A percentile compares a stretch with the other conserved stretches of the same genome.
Conservation (phyloP, 2,329 filamentous ascomycete genomes). For the Fusarium robinianum region DNA sequence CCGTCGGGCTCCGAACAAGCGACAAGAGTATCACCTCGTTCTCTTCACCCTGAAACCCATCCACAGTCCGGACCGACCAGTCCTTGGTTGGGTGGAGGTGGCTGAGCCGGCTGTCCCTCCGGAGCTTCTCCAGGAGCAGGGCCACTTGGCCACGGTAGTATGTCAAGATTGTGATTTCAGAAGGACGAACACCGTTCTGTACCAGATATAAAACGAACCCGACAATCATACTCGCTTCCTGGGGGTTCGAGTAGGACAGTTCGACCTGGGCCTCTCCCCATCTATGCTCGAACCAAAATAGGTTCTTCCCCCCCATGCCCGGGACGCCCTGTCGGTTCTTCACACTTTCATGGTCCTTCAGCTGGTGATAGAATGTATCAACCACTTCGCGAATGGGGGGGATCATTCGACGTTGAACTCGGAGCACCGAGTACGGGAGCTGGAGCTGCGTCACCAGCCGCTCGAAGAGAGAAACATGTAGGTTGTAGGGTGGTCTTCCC, state of each 20-base stretch:
- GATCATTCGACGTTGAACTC: slow-evolving; percentile 66
- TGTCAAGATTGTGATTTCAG: slow-evolving; percentile 77
- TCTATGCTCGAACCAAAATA: slow-evolving; percentile 53
- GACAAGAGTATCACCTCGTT: slow-evolving; percentile 84
- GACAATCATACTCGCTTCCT: slow-evolving; percentile 77
- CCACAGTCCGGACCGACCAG: slow-evolving; percentile 75
- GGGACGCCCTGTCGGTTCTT: slow-evolving; percentile 44
- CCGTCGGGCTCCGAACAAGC: slow-evolving; percentile 74
- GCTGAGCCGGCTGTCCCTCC: slow-evolving; percentile 36
- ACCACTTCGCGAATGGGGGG: slow-evolving; percentile 51
- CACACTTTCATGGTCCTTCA: slow-evolving; percentile 52
- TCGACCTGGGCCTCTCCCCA: slow-evolving; percentile 66
- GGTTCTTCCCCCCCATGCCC: slow-evolving; percentile 47
- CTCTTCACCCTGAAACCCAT: slow-evolving; percentile 90
- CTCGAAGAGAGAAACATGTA: slow-evolving; percentile 80
- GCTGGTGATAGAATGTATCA: slow-evolving; percentile 51
- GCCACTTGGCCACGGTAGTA: slow-evolving; percentile 88
- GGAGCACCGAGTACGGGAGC: slow-evolving; percentile 67
- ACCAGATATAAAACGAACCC: slow-evolving; percentile 73
- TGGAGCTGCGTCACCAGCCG: slow-evolving; percentile 70
- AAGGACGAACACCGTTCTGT: slow-evolving; percentile 63
- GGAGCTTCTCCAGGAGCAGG: slow-evolving; percentile 57
- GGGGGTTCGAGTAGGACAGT: slow-evolving; percentile 68
- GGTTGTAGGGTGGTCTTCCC: slow-evolving; percentile 62
- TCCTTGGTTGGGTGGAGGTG: slow-evolving; percentile 39